These are phyloP conservation scores for Microglena sp. DNA, from an alignment of 139 green algal species.

Conservation along the genomic window DNA sequence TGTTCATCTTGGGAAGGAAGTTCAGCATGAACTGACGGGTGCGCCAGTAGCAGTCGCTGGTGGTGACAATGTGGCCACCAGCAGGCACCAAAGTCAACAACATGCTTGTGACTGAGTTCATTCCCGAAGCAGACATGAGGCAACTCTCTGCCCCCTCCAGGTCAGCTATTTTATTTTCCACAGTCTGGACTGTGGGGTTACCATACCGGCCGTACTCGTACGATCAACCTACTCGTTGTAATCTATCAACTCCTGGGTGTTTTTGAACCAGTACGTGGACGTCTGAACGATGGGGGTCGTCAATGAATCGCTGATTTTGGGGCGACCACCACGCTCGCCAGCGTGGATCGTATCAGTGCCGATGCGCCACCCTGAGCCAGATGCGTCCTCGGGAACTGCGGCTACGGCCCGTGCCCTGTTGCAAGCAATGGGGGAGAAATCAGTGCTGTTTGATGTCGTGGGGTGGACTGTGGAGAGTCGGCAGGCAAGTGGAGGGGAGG, in stretches of 20 bases:
- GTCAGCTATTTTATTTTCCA: constrained; percentile 90
- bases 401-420: too few relatives aligned
- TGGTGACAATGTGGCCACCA: constrained; percentile 96
- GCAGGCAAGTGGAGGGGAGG: too few relatives aligned
- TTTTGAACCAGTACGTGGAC: constrained; percentile 89
- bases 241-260: constrained; percentile 88
- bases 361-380: too few relatives aligned
- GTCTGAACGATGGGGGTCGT: constrained; percentile 97
- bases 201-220: constrained; percentile 96
- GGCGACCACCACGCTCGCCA: constrained; percentile 75
- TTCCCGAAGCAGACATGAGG: constrained; percentile 84
- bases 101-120: constrained; percentile 98
- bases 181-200: constrained; percentile 85
- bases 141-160: constrained; percentile 95
- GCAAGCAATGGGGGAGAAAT: too few relatives aligned
- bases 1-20: constrained; percentile 88
- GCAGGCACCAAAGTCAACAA: constrained; percentile 92
- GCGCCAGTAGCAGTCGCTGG: constrained; percentile 97
- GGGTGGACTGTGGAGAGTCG: too few relatives aligned
- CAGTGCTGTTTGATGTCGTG: too few relatives aligned
- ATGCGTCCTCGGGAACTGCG: too few relatives aligned
- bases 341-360: constrained; percentile 31
- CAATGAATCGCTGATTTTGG: constrained; percentile 76
- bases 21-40: constrained; percentile 96
- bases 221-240: constrained; percentile 88